Percentiles rank a stretch among this genome's conserved stretches.
Conservation (phyloP, 2,329 filamentous ascomycete genomes). For the Aspergillus sp. region DNA sequence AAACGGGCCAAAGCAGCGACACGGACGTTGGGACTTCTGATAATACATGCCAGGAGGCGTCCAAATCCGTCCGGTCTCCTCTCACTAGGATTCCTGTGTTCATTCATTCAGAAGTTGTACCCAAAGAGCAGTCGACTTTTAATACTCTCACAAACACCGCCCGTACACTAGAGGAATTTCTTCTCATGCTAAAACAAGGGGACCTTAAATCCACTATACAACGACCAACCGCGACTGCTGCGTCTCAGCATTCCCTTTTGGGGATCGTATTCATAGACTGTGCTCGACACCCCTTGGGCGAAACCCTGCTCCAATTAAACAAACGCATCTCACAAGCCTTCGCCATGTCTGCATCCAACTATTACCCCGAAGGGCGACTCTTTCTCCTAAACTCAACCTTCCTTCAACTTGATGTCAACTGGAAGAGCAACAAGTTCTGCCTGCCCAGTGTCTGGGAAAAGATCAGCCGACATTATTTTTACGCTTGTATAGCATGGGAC, state of each 20-base stretch:
- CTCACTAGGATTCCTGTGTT: conserved; percentile 30
- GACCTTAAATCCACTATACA: background rate
- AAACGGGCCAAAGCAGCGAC: background rate
- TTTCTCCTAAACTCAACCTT: conserved; percentile 34
- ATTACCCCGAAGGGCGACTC: conserved; percentile 27
- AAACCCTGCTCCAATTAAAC: conserved; percentile 24
- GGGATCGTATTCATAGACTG: conserved; percentile 32
- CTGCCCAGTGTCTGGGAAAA: conserved; percentile 28
- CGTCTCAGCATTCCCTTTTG: conserved; percentile 4
- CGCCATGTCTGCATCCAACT: background rate
- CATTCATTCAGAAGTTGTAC: conserved; percentile 4
- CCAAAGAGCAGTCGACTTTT: background rate
- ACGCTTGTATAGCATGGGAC: conserved; percentile 35
- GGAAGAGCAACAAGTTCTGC: conserved; percentile 23
- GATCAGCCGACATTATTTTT: conserved; percentile 30
- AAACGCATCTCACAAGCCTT: conserved; percentile 17
- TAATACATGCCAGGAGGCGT: background rate
- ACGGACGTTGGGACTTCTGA: background rate
- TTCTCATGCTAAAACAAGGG: background rate
- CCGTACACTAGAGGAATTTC: background rate
- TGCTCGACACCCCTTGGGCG: conserved; percentile 18
- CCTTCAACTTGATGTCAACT: conserved; percentile 13
- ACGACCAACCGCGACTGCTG: background rate
- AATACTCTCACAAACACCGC: background rate
- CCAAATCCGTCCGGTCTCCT: conserved; percentile 17